phyloP scores from a whole-genome alignment of 1,139 yeast species.

The Hyphopichia pseudoburtonii region DNA sequence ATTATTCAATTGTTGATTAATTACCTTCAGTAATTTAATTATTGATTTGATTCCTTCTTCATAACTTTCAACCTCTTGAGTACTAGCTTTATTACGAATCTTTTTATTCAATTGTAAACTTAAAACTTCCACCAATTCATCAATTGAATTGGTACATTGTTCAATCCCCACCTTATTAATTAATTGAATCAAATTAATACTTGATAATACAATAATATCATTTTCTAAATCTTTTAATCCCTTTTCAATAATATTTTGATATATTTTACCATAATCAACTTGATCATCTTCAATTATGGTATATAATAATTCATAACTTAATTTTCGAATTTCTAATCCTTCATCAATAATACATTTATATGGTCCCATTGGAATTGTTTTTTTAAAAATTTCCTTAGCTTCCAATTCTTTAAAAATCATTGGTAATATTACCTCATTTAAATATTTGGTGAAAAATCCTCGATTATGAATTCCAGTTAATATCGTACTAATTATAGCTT shows the following conservation, averaged over 20 bases:
- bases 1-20: conserved; percentile 11
- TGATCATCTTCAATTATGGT: conserved; percentile 37
- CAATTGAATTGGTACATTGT: conserved; percentile 12
- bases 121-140: conserved; percentile 24
- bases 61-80: conserved; percentile 40
- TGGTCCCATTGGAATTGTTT: conserved; percentile 81
- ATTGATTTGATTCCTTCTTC: conserved; percentile 33
- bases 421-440: conserved; percentile 71
- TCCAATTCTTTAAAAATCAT: conserved; percentile 55
- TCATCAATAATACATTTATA: conserved; percentile 81
- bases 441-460: conserved; percentile 55
- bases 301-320: conserved; percentile 70
- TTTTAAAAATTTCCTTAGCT: conserved; percentile 57
- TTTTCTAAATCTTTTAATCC: conserved; percentile 41
- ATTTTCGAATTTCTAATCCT: conserved; percentile 72
- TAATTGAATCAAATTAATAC: conserved; percentile 32
- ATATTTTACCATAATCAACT: conserved; percentile 24
- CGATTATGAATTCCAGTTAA: conserved; percentile 64
- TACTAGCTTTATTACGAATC: conserved; percentile 40
- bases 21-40: conserved; percentile 22
- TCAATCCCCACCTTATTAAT: conserved; percentile 22
- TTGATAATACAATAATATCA: conserved; percentile 40
- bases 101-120: conserved; percentile 33
- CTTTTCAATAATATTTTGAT: conserved; percentile 25
- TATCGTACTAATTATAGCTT: conserved; percentile 58